Evolutionary conservation across 2,329 filamentous ascomycete genomes (phyloP).

Genomic region (Clonostachys solani): DNA sequence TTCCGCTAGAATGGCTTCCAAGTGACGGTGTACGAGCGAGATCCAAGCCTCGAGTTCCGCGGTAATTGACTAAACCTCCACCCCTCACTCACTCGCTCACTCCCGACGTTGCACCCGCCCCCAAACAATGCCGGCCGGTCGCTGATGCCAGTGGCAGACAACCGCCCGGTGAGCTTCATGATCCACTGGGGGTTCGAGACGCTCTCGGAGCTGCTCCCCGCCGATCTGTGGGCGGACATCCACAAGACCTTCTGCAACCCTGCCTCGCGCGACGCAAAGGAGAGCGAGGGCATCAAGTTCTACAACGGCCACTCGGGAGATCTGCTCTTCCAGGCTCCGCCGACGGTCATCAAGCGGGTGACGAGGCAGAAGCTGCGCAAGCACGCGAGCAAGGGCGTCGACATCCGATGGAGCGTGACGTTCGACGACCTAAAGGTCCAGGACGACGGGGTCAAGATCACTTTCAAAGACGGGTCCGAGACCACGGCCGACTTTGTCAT

Average conservation of each 20-base stretch:
- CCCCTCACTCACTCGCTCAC: no score
- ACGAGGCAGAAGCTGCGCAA: constrained; percentile 1
- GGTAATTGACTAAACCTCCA: background rate
- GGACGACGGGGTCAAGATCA: background rate
- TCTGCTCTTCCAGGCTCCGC: constrained; percentile 1
- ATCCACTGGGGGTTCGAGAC: constrained; percentile 5
- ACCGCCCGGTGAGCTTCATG: constrained; percentile 4
- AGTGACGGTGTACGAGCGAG: constrained; percentile 1
- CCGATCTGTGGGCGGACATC: constrained; percentile 2
- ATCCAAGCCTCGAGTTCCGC: background rate
- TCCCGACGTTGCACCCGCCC: no score
- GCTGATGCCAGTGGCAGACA: background rate
- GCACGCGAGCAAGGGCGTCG: background rate
- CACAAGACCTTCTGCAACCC: constrained; percentile 3
- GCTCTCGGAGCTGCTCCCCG: background rate
- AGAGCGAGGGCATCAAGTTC: constrained; percentile 3
- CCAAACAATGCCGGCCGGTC: no score
- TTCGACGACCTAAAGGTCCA: background rate
- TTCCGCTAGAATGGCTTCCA: constrained; percentile 1
- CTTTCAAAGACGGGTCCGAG: no score
- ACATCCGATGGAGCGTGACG: background rate
- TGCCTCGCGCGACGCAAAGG: background rate
- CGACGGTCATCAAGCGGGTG: background rate
- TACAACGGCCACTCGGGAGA: constrained; percentile 3
- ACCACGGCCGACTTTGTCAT: no score